These are phyloP conservation scores for Citrus glauca DNA, from an alignment of 345 rosid species.

Conservation along the genomic window DNA sequence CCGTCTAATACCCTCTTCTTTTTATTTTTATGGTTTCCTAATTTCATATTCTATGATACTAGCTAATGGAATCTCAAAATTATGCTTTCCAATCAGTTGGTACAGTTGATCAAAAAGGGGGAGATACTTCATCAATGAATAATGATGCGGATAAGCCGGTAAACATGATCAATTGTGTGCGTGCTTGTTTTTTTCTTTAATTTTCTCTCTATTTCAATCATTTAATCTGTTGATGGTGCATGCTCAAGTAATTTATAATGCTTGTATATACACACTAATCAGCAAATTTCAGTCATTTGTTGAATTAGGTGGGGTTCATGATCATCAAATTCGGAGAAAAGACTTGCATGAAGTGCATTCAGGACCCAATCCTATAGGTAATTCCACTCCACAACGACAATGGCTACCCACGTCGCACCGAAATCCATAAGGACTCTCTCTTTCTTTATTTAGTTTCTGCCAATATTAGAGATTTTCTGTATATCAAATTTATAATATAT, in stretches of 20 bases:
- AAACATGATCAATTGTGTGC: neutral
- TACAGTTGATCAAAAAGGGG: neutral
- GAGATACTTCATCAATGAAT: neutral
- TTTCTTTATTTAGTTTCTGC: neutral
- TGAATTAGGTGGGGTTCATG: neutral
- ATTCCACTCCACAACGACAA: constrained; percentile 20
- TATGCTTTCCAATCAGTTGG: neutral
- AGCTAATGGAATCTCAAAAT: neutral
- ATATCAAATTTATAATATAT: too few relatives aligned
- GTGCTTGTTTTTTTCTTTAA: neutral
- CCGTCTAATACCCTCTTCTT: neutral
- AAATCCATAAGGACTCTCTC: constrained; percentile 2
- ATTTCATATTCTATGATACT: neutral
- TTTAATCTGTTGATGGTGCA: neutral
- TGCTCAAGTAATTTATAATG: neutral
- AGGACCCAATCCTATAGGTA: constrained; percentile 32
- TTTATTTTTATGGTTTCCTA: neutral
- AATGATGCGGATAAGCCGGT: neutral
- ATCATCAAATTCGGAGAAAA: constrained; percentile 14
- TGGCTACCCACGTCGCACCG: neutral
- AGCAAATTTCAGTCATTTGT: constrained; percentile 1
- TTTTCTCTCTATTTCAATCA: neutral
- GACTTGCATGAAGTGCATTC: constrained; percentile 35
- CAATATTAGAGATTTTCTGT: neutral
- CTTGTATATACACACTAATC: too few relatives aligned